Evolutionary conservation across 257 asterid species (phyloP), one percentile per base, ranked within the genome.

Genomic region (Sherardia arvensis): DNA sequence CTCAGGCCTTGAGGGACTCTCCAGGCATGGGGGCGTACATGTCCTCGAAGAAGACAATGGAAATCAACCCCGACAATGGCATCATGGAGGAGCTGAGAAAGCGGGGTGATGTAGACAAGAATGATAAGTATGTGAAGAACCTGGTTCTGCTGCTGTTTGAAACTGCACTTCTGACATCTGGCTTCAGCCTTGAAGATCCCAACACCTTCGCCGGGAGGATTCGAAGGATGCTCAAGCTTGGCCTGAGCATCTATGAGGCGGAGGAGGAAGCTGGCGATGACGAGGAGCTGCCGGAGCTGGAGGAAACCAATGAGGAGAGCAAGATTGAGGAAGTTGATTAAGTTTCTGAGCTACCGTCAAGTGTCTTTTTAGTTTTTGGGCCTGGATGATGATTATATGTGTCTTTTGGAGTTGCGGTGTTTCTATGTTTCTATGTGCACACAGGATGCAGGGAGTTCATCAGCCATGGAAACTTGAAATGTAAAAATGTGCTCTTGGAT

Each of bases 11-110:
- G 72, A 83, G 95, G 73, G 95, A 89, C 26, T 78, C 71, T 45
- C 48, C n/a, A n/a, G 81, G 87, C 81, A 87, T 89, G 97, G 21
- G 94, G 2, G 56, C 87, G 1, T 89, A 89, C 78, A 86, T 89
- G 95, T 84, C 95, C 4, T 86, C 95, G 74, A 86, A 89, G 91
- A 89, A 89, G 69, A 89, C 97, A 0, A 83, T 89, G 95, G 97
- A 86, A 69, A 89, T 89, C 4, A 89, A 89, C 36, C 95, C 94
- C 0, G 97, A 89, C 34, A 86, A 89, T 32, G 95, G 95, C 0
- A 87, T 87, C 25, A 85, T 89, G 94, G 97, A 87, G 48, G 95
- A 89, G 72, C 15, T 89, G 62, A 83, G 95, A 76, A 86, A 83
- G 74, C 77, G 95, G 53, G 95, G 94, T 0, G 94, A 89, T 69